Evolutionary conservation across 305 asterid genomes (phyloP), one percentile per base, ranked within the genome.

Genomic region (Fraxinus angustifolia): DNA sequence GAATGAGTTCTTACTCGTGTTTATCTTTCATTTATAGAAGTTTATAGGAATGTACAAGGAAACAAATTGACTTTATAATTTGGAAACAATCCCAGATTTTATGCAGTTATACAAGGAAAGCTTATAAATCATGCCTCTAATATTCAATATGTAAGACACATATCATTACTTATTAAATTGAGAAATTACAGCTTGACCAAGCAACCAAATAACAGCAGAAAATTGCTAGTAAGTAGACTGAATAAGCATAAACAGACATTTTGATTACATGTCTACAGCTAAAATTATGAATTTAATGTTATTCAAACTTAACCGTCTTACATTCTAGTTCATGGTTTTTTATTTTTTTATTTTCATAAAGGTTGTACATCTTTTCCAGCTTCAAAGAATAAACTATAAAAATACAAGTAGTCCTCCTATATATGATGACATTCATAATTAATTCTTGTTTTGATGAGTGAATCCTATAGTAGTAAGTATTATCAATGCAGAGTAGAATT

Each of bases 211-310:
- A 76, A 33, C 23, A 60, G 17, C 35, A 80, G 58, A 84, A 80
- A 10, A 6, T 3, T 48, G 56, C 68, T 19, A 17, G 35, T 67
- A 23, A 6, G 31, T 26, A 67, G 73, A 11, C 35, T 23, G 33
- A 28, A 26, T 28, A 68, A 31, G 77, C 79, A 62, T 16, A 76
- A 72, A 68, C 78, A 73, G 26, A 28, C 58, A 71, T 42, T 80
- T 36, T 58, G 80, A 72, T 14, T 73, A 81, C 76, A 26, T 36
- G 35, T 56, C 62, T 68, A 45, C 75, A 78, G 65, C 79, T 45
- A 71, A 45, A 62, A 70, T 58, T 34, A 17, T 45, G 42, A 38
- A 81, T 83, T 26, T 68, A 8, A 67, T 31, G 33, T 19, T 42
- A 76, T 36, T 78, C 6, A 4, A 65, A 26, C 17, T 65, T 65